phyloP scores from a whole-genome alignment of 2,329 filamentous ascomycete genomes.

The Neodidymelliopsis sp. region DNA sequence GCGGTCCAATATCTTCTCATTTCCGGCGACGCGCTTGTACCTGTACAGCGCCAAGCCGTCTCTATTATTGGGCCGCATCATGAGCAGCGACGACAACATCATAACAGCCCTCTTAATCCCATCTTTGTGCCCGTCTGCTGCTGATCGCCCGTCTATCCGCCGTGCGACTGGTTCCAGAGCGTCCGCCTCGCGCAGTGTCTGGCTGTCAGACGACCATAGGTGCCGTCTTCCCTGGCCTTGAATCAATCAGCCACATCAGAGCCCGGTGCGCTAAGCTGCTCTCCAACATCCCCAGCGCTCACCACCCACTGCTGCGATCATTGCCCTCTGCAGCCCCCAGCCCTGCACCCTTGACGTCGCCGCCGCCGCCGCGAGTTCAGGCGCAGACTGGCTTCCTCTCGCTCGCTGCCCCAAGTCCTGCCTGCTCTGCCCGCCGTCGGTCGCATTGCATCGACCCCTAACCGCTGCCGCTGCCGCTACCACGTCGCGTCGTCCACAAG shows the following conservation, averaged over 20 bases:
- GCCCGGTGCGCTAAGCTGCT: constrained; percentile 28
- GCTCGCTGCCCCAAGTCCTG: neutral
- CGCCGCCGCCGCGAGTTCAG: constrained; percentile 9
- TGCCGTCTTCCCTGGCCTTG: constrained; percentile 28
- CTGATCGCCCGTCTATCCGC: constrained; percentile 21
- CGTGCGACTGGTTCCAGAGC: constrained; percentile 13
- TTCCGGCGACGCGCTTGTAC: constrained; percentile 25
- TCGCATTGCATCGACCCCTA: constrained; percentile 24
- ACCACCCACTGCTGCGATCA: constrained; percentile 27
- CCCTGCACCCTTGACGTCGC: constrained; percentile 39
- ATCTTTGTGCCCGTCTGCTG: constrained; percentile 3
- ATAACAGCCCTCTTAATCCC: constrained; percentile 10
- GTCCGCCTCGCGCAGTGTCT: constrained; percentile 15
- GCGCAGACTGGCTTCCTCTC: constrained; percentile 12
- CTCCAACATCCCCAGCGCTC: constrained; percentile 15
- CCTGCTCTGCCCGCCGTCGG: constrained; percentile 13
- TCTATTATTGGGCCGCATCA: constrained; percentile 30
- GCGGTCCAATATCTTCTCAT: constrained; percentile 20
- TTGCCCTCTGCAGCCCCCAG: constrained; percentile 34
- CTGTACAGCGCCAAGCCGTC: constrained; percentile 30
- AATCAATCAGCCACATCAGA: constrained; percentile 35
- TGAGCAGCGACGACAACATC: constrained; percentile 22
- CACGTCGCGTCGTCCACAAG: constrained; percentile 25
- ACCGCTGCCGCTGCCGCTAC: constrained; percentile 24
- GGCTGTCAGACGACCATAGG: constrained; percentile 35